Percentiles rank a stretch among this genome's conserved stretches.
Conservation (phyloP, 1,139 yeast genomes). For the Taiozyma sp. region DNA sequence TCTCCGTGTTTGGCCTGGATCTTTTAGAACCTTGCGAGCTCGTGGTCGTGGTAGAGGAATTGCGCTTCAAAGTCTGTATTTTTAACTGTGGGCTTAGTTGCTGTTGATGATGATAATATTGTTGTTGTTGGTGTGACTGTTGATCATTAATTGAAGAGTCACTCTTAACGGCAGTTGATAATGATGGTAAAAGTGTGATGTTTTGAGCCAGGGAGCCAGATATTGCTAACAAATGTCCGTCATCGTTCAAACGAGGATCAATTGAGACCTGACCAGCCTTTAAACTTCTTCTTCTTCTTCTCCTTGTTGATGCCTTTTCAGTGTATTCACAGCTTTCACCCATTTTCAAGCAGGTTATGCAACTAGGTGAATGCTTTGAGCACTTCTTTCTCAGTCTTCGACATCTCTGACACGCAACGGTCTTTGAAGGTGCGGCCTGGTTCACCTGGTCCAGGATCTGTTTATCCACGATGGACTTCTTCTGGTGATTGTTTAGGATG, state of each 20-base stretch:
- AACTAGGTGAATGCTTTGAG: constrained; percentile 37
- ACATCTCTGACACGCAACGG: constrained; percentile 34
- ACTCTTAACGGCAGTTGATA: background rate
- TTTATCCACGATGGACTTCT: constrained; percentile 8
- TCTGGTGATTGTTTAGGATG: constrained; percentile 16
- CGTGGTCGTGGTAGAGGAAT: background rate
- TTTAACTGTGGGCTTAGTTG: background rate
- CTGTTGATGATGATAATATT: background rate
- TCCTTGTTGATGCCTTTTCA: constrained; percentile 8
- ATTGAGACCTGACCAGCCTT: background rate
- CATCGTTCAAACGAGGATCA: background rate
- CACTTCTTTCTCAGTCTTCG: constrained; percentile 44
- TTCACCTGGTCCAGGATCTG: constrained; percentile 8
- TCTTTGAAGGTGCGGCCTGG: constrained; percentile 14
- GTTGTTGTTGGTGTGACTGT: background rate
- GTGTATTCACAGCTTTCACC: constrained; percentile 18
- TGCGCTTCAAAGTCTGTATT: background rate
- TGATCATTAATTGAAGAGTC: background rate
- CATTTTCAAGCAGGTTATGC: constrained; percentile 37
- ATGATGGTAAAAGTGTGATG: background rate
- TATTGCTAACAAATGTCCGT: background rate
- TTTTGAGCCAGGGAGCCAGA: background rate
- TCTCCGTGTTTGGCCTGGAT: constrained; percentile 8
- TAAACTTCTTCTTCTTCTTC: background rate
- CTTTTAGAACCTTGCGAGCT: background rate